Base-by-base conservation (phyloP, 164 flowering plant genomes). In the Nelumbo lutea region DNA sequence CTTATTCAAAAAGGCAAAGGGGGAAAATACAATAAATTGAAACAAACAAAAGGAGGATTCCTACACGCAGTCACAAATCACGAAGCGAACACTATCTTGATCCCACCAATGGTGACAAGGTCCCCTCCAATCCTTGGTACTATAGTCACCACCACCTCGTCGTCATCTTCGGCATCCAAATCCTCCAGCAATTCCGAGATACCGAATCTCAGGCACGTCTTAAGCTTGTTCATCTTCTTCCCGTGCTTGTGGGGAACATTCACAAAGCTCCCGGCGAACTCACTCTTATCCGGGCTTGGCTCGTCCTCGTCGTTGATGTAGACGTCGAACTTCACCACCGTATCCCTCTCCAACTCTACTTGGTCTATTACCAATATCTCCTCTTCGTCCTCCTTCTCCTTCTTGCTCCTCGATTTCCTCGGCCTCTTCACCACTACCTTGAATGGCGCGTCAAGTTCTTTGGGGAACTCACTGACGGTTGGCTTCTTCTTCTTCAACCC, bases 241-340 rank as follows among this genome's bases (percentile, higher is more conserved):
- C 52, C 64, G 42, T 61, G 52, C 42, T 64, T 67, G 46, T 70
- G 77, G 1, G 79, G 72, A 42, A 79, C 52, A 14, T 74, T 72
- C 42, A 75, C 77, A 71, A 73, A 83, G 13, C 73, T 78, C 3
- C 86, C 83, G 0, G 77, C 83, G 47, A 75, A 83, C 70, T 79
- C 76, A 1, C 60, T 71, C 44, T 43, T 56, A 1, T 40, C 70
- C 0, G 83, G 81, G 39, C 68, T 9, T 0, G 41, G 50, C 39
- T 77, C 77, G 42, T 81, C 86, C 2, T 72, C 83, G 0, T 57
- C 79, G 46, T 83, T 83, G 9, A 81, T 68, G 52, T 51, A 79
- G 14, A 83, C 83, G 56, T 83, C 84, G 43, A 83, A 79, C 71
- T 79, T 81, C 43, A 78, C 66, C 9, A 55, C 15, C 15, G 8